Base-by-base conservation (phyloP, 2,329 filamentous ascomycete species). In the Pestalotiopsis sp. region DNA sequence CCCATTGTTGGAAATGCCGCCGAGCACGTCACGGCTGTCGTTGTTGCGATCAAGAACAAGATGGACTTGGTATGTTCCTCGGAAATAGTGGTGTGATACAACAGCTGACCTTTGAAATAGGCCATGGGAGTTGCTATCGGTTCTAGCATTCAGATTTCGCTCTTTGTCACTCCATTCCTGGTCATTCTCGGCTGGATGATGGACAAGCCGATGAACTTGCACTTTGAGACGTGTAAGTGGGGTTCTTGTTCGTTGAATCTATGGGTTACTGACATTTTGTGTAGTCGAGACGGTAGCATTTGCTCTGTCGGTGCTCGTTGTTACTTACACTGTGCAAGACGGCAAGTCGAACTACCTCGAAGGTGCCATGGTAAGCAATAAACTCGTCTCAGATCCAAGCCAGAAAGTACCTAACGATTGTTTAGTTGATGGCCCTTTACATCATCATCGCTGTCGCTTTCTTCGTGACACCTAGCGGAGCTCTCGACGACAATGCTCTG, bases 291-390 rank as follows among this genome's bases (percentile, higher is more conserved):
- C 92, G 0, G 89, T 94, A 55, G 88, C 91, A 1, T 94, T 94
- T 78, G 92, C 91, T 67, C 84, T 94, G 65, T 92, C 90, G 10
- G 91, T 92, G 2, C 80, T 94, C 56, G 91, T 94, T 39, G 91
- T 94, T 40, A 92, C 88, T 67, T 94, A 89, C 79, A 92, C 87
- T 2, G 91, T 94, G 57, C 90, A 93, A 76, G 93, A 95, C 75
- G 93, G 93, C 74, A 93, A 92, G 79, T 93, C 90, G 14, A 96
- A 95, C 79, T 95, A 95, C 73, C 86, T 95, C 24, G 92, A 95
- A 78, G 92, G 92, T 58, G 91, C 91, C 61, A 92, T 95, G 88
- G 86, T 89, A 78, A 73, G 79, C 69, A 22, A 30, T 39, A 20
- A n/a, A 61, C 58, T 20, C 58, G 30, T 11, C 9, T n/a, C 13